Evolutionary conservation across 2,329 filamentous ascomycete genomes (phyloP), one percentile per base, ranked within the genome.

Genomic region (Cryphonectria naterciae): DNA sequence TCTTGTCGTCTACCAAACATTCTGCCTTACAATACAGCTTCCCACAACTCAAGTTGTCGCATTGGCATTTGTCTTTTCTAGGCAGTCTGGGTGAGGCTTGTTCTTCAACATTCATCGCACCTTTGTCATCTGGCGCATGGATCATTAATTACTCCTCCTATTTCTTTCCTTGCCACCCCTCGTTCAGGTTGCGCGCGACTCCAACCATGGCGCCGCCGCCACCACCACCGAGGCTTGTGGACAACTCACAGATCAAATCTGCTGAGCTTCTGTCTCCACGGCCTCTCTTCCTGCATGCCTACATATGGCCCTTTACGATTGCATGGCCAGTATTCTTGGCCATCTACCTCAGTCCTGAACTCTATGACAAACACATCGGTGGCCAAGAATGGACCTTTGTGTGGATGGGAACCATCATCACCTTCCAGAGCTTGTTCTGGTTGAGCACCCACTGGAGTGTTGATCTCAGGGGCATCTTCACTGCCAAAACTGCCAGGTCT

Each of bases 361-460:
- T 93, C 75, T 99, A 99, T 82, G 92, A 97, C 75, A 92, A 91
- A 79, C 91, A 98, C 84, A 97, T 99, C 74, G 89, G 92, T 77
- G 95, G 92, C n/a, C 91, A 92, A 76, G 96, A 99, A 86, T 99
- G 96, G 95, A 98, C 97, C 0, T 97, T 97, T 80, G 93, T 99
- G 74, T 99, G 93, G 91, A 89, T 92, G 75, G 95, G 93, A 77
- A 87, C 90, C 75, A 98, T 99, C 79, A 86, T 97, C 80, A 97
- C 95, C 15, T 78, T 92, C 70, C 97, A 99, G 84, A 91, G 93
- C 74, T 87, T 99, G 74, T 84, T 94, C 76, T 99, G 96, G 95
- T 87, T 99, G 73, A 95, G 93, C 84, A 99, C 96, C 63, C 94
- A 98, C 84, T 99, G 96, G 96, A 98, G 93, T 79, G 94, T 99